Percentiles rank a stretch among this genome's conserved stretches.
These are phyloP conservation scores for Aspergillus arachidicola DNA, from an alignment of 2,329 filamentous ascomycete genomes.

Conservation along the genomic window DNA sequence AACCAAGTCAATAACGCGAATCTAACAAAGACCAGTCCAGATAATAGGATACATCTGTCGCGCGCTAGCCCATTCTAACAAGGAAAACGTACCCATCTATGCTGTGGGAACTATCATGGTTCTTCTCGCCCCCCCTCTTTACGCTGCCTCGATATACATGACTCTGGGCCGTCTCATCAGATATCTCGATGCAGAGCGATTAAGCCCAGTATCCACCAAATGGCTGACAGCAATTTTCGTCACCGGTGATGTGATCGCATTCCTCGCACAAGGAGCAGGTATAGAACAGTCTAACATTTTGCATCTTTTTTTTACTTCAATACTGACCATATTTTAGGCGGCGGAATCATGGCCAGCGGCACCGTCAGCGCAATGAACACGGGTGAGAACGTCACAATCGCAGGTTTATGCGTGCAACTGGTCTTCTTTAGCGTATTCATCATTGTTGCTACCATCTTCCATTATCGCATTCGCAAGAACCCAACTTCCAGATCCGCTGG, in stretches of 20 bases:
- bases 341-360: constrained; percentile 6
- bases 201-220: constrained; percentile 31
- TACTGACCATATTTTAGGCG: neutral
- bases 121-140: constrained; percentile 44
- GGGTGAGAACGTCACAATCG: constrained; percentile 25
- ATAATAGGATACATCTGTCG: constrained; percentile 35
- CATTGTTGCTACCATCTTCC: constrained; percentile 19
- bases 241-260: constrained; percentile 35
- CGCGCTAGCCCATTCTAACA: constrained; percentile 28
- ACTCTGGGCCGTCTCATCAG: constrained; percentile 39
- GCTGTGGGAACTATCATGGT: constrained; percentile 37
- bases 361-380: constrained; percentile 6
- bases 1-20: neutral
- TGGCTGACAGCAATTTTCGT: constrained; percentile 45
- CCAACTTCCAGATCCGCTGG: neutral
- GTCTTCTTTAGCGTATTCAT: constrained; percentile 27
- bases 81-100: constrained; percentile 28
- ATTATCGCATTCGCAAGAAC: constrained; percentile 15
- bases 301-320: neutral
- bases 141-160: constrained; percentile 45
- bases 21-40: constrained; percentile 46
- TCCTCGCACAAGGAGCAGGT: constrained; percentile 35
- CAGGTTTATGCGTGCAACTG: constrained; percentile 23
- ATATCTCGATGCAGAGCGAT: constrained; percentile 33
- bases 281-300: neutral